phyloP scores from a whole-genome alignment of 352 stramenopile species.

The Phytophthora europaea region DNA sequence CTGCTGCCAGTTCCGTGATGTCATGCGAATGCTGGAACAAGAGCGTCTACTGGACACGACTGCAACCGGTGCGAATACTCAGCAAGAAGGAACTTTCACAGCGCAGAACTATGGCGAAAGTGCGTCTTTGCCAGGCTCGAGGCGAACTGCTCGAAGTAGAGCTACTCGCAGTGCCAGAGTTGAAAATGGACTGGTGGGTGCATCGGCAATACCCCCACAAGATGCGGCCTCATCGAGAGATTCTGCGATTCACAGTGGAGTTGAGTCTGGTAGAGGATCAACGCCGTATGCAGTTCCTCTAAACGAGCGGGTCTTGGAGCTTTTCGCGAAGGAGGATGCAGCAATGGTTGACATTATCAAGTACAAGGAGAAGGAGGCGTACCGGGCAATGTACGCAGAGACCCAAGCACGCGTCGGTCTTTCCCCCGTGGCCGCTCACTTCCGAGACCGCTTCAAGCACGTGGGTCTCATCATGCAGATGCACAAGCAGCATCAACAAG shows the following conservation, averaged over 20 bases:
- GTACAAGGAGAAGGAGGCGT: conserved; percentile 67
- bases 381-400: conserved; percentile 43
- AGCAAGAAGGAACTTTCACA: conserved; percentile 21
- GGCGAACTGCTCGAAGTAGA: conserved; percentile 21
- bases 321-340: conserved; percentile 68
- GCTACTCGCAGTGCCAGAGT: conserved; percentile 14
- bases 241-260: conserved; percentile 7
- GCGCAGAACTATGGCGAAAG: background rate
- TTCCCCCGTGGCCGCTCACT: conserved; percentile 59
- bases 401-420: conserved; percentile 51
- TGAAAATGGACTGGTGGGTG: background rate
- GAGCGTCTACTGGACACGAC: conserved; percentile 33
- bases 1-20: conserved; percentile 65
- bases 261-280: conserved; percentile 11
- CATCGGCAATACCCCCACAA: background rate
- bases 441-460: conserved; percentile 79
- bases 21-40: conserved; percentile 56
- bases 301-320: conserved; percentile 46
- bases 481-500: conserved; percentile 40
- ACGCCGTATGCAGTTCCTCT: background rate
- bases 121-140: conserved; percentile 2
- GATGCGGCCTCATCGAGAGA: conserved; percentile 3
- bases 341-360: conserved; percentile 71
- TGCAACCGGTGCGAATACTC: background rate
- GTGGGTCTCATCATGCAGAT: conserved; percentile 57